Evolutionary conservation across 805 yeast species (phyloP), one percentile per base, ranked within the genome.

Genomic region (Metschnikowia continentalis): DNA sequence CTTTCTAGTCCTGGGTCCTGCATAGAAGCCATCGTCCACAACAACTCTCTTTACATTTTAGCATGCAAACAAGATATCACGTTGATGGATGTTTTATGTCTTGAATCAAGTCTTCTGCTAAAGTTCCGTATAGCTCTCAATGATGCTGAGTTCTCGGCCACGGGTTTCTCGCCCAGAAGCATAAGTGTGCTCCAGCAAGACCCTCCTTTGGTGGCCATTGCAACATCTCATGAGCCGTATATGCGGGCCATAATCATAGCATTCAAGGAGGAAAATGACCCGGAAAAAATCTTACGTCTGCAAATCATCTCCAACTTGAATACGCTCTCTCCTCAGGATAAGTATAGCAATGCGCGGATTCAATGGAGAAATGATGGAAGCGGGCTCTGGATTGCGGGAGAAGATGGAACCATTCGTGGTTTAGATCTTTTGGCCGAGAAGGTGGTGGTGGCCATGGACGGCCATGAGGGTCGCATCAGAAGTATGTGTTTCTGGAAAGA

Each of bases 141-240:
- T 63, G 90, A 83, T 62, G 85, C 94, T 0, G 86, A 86, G 58
- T 88, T 86, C 55, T 76, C 84, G 6, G 76, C 81, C 19, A 78
- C 80, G 57, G 77, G 83, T 0, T 88, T 88, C 64, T 76, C 83
- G 15, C 84, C 88, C 13, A 73, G 80, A 74, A 57, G 68, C 8
- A 66, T 81, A 6, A 54, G 71, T 0, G 58, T 64, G 13, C 56
- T 50, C 30, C 23, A 42, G 3, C 50, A 53, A 0, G 50, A 53
- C n/a, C 36, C 35, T 3, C 70, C 72, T 0, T 55, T 74, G 22
- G 61, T 86, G 14, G 82, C 84, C 0, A 77, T 87, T 6, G 89
- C 83, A 0, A 89, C 96, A 0, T 83, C 90, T 1, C 92, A 88
- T 59, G 77, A 79, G 13, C 96, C 96, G 3, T 86, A 75, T 59